Percentiles rank a stretch among this genome's conserved stretches.
Conservation (phyloP, 2,329 filamentous ascomycete genomes). For the Fusarium sp. region DNA sequence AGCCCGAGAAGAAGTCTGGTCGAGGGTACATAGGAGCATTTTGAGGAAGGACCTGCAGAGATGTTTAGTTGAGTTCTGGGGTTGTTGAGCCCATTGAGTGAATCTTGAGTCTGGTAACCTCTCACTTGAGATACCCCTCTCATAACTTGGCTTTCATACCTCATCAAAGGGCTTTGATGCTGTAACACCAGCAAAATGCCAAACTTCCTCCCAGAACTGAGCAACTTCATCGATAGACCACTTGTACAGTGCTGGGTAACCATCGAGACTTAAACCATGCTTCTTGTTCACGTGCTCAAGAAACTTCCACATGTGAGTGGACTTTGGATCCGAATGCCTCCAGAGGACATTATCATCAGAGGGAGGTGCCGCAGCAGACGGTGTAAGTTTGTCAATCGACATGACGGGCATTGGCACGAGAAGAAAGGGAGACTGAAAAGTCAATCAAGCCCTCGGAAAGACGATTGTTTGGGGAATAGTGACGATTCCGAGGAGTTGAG, state of each 20-base stretch:
- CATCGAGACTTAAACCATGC: slow-evolving; percentile 69
- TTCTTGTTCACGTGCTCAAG: slow-evolving; percentile 76
- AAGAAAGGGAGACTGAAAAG: not conserved
- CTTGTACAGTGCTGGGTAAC: slow-evolving; percentile 80
- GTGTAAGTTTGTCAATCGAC: slow-evolving; percentile 40
- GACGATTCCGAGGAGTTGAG: slow-evolving; percentile 17
- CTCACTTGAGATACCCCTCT: slow-evolving; percentile 20
- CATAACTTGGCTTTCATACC: slow-evolving; percentile 56
- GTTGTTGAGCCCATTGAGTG: not conserved
- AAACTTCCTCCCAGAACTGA: slow-evolving; percentile 86
- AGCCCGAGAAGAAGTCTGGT: slow-evolving; percentile 84
- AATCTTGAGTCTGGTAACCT: not conserved
- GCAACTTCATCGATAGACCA: slow-evolving; percentile 86
- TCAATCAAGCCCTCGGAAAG: slow-evolving; percentile 2
- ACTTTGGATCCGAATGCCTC: slow-evolving; percentile 74
- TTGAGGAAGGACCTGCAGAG: slow-evolving; percentile 72
- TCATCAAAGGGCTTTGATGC: slow-evolving; percentile 72
- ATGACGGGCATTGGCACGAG: slow-evolving; percentile 41
- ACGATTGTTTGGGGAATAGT: slow-evolving; percentile 13
- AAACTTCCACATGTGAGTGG: slow-evolving; percentile 79
- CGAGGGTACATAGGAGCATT: slow-evolving; percentile 83
- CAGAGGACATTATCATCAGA: slow-evolving; percentile 67
- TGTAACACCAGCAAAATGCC: slow-evolving; percentile 83
- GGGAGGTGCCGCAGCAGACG: slow-evolving; percentile 32
- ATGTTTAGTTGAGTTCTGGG: slow-evolving; percentile 16